Conservation (phyloP, 2,329 filamentous ascomycete species). For the Calonectria ilicicola region DNA sequence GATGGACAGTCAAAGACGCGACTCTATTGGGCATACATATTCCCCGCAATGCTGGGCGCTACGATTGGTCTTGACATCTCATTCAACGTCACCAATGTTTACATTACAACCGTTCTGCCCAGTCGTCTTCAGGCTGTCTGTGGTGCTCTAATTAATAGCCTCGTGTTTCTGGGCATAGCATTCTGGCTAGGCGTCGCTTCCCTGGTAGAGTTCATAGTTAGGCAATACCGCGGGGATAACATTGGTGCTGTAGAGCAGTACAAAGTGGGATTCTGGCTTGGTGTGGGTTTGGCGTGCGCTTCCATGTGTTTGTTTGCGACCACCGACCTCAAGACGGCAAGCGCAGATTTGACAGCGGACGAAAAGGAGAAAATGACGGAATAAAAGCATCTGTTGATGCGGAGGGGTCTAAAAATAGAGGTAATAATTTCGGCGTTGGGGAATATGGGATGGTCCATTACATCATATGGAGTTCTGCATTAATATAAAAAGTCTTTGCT, state of each 20-base stretch:
- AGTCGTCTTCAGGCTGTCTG: neutral
- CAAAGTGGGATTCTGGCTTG: neutral
- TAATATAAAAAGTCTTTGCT: no score
- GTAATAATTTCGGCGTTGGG: no score
- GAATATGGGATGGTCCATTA: no score
- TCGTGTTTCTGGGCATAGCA: conserved; percentile 9
- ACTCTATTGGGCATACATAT: conserved; percentile 72
- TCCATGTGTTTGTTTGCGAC: neutral
- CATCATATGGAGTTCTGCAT: no score
- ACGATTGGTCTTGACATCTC: conserved; percentile 74
- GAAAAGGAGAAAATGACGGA: neutral
- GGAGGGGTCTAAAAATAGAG: no score
- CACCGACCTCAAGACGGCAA: neutral
- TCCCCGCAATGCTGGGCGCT: conserved; percentile 68
- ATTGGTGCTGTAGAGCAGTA: neutral
- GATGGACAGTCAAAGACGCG: conserved; percentile 35
- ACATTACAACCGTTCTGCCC: conserved; percentile 12
- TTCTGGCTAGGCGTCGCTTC: conserved; percentile 3
- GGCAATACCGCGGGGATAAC: neutral
- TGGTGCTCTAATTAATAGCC: conserved; percentile 10
- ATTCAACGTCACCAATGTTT: conserved; percentile 72
- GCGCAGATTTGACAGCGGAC: neutral
- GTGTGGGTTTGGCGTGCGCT: neutral
- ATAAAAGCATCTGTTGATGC: neutral
- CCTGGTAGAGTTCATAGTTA: neutral